A percentile compares a stretch with the other conserved stretches of the same genome.
Conservation (phyloP, 805 yeast species). For the Myxozyma geophila region DNA sequence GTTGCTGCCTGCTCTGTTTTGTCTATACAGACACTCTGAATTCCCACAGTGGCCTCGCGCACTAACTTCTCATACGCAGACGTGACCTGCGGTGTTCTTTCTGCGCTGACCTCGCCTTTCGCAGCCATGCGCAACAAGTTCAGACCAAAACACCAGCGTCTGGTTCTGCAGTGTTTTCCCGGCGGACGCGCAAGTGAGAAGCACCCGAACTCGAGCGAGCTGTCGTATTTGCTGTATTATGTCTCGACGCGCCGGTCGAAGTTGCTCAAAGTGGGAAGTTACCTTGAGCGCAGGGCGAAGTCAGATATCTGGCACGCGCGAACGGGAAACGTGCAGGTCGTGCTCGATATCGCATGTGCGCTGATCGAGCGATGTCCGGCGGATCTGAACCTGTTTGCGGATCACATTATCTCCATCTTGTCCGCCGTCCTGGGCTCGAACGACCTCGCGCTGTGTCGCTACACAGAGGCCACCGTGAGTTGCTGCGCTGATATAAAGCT, state of each 20-base stretch:
- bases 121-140: constrained; percentile 43
- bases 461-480: constrained; percentile 45
- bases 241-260: constrained; percentile 89
- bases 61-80: constrained; percentile 22
- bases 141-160: constrained; percentile 84
- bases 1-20: too few relatives aligned
- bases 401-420: constrained; percentile 66
- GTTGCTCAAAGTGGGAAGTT: constrained; percentile 80
- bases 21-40: background rate
- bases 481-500: background rate
- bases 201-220: constrained; percentile 89
- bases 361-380: constrained; percentile 78
- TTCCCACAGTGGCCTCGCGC: background rate
- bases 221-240: constrained; percentile 84
- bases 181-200: constrained; percentile 85
- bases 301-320: constrained; percentile 64
- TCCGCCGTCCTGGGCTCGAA: constrained; percentile 54
- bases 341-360: constrained; percentile 69
- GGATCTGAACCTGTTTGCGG: constrained; percentile 82
- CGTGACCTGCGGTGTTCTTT: constrained; percentile 29
- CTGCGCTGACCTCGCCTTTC: constrained; percentile 21
- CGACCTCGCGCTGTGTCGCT: constrained; percentile 67
- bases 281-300: constrained; percentile 63
- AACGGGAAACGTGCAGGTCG: constrained; percentile 81
- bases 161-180: constrained; percentile 91